These are phyloP conservation scores for Crithidia mellificae DNA, from an alignment of 208 protist genomes.

Conservation along the genomic window DNA sequence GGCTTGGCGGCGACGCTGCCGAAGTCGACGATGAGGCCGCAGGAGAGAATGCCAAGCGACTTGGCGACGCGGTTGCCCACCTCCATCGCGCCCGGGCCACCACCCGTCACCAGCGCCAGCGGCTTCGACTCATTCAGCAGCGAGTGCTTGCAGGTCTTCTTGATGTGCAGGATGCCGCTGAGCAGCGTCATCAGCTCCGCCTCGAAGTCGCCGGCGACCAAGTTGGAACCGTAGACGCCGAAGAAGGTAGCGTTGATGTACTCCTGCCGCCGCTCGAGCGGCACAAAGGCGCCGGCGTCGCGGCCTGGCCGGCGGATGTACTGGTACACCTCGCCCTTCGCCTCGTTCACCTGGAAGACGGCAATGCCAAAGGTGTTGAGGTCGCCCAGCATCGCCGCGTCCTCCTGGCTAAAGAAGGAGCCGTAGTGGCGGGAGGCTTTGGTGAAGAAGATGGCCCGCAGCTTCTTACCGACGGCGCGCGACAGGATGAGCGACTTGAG, in stretches of 20 bases:
- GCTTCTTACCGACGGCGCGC: slow-evolving; percentile 72
- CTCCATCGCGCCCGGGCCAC: slow-evolving; percentile 93
- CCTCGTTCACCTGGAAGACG: slow-evolving; percentile 87
- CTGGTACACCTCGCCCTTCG: slow-evolving; percentile 80
- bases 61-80: slow-evolving; percentile 92
- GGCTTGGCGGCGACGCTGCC: slow-evolving; percentile 78
- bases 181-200: slow-evolving; percentile 85
- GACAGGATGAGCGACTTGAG: slow-evolving; percentile 92
- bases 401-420: slow-evolving; percentile 91
- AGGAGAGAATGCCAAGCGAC: slow-evolving; percentile 89
- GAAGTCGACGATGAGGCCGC: slow-evolving; percentile 92
- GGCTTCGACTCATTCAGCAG: slow-evolving; percentile 78
- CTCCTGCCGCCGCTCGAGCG: slow-evolving; percentile 81
- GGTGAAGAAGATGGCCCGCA: slow-evolving; percentile 89
- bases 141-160: slow-evolving; percentile 62
- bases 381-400: slow-evolving; percentile 85
- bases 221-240: slow-evolving; percentile 93
- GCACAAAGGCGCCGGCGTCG: slow-evolving; percentile 87
- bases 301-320: slow-evolving; percentile 82
- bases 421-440: slow-evolving; percentile 77
- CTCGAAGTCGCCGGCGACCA: slow-evolving; percentile 91
- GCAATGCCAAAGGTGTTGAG: slow-evolving; percentile 86
- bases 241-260: slow-evolving; percentile 90
- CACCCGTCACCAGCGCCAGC: slow-evolving; percentile 90
- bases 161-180: slow-evolving; percentile 79